These are phyloP conservation scores for Yamadazyma insecticola DNA, from an alignment of 805 yeast species.

Conservation along the genomic window DNA sequence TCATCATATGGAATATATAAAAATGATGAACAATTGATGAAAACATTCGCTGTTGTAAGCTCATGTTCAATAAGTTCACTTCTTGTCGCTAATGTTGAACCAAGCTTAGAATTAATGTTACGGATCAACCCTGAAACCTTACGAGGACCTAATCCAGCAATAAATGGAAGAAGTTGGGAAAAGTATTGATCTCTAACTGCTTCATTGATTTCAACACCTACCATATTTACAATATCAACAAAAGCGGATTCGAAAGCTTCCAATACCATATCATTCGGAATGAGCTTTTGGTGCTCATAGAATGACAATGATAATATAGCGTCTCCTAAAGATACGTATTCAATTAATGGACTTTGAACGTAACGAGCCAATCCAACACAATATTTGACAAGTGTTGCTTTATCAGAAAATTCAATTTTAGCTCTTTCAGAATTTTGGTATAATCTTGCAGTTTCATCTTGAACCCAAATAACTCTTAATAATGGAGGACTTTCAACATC, in stretches of 20 bases:
- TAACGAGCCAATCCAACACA: constrained; percentile 89
- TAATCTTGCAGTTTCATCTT: constrained; percentile 89
- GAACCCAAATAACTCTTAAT: constrained; percentile 72
- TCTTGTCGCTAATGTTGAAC: constrained; percentile 61
- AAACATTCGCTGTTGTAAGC: constrained; percentile 73
- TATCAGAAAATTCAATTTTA: constrained; percentile 73
- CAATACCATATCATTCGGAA: constrained; percentile 57
- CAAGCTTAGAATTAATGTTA: constrained; percentile 61
- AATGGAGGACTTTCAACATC: constrained; percentile 44
- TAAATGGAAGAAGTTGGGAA: constrained; percentile 67
- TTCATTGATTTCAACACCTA: constrained; percentile 90
- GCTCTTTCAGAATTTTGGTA: constrained; percentile 80
- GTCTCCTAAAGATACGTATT: constrained; percentile 76
- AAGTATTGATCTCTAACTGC: constrained; percentile 74
- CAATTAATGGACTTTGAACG: constrained; percentile 88
- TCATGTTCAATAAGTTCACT: constrained; percentile 81
- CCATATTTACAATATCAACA: constrained; percentile 86
- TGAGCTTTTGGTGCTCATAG: constrained; percentile 67
- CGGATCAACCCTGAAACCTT: constrained; percentile 85
- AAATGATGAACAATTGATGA: constrained; percentile 90
- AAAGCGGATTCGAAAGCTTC: constrained; percentile 74
- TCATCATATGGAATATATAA: constrained; percentile 70
- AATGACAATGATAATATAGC: constrained; percentile 66
- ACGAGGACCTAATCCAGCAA: constrained; percentile 94
- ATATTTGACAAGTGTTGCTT: constrained; percentile 74